Conservation (phyloP, 306 rosid species). For the Vigna unguiculata region DNA sequence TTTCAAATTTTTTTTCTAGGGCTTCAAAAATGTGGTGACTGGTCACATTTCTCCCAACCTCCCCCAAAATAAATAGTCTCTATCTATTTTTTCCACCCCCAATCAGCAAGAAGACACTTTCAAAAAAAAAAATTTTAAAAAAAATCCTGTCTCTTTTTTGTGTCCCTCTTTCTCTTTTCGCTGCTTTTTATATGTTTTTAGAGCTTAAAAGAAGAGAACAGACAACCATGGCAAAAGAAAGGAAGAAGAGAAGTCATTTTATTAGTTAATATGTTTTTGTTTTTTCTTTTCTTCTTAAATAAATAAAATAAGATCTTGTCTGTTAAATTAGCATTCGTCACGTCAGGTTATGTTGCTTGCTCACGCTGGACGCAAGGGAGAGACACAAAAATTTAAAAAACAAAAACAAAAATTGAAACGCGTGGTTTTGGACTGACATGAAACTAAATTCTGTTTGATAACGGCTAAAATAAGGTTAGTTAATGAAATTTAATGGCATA, state of each 20-base stretch:
- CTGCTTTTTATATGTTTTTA: slow-evolving; percentile 42
- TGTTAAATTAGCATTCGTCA: not conserved
- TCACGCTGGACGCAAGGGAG: too few species aligned
- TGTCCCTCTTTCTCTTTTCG: slow-evolving; percentile 17
- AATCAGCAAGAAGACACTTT: too few species aligned
- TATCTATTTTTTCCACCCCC: not conserved
- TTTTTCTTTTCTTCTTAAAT: not conserved
- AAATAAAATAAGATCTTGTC: slow-evolving; percentile 1
- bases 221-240: slow-evolving; percentile 42
- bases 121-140: not conserved
- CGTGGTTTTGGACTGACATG: not conserved
- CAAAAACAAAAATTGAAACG: not conserved
- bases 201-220: slow-evolving; percentile 42
- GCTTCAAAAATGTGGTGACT: not conserved
- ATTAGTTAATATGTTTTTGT: not conserved
- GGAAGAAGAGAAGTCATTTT: slow-evolving; percentile 31
- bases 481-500: not conserved
- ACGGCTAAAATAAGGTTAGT: not conserved
- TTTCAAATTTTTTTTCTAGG: not conserved
- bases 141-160: not conserved
- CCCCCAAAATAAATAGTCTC: not conserved
- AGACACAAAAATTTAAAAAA: too few species aligned
- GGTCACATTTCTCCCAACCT: not conserved
- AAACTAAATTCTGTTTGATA: not conserved
- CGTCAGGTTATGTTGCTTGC: too few species aligned